Percentiles rank a stretch among this genome's conserved stretches.
Conservation (phyloP, 208 protist species). For the Balamuthia mandrillaris region DNA sequence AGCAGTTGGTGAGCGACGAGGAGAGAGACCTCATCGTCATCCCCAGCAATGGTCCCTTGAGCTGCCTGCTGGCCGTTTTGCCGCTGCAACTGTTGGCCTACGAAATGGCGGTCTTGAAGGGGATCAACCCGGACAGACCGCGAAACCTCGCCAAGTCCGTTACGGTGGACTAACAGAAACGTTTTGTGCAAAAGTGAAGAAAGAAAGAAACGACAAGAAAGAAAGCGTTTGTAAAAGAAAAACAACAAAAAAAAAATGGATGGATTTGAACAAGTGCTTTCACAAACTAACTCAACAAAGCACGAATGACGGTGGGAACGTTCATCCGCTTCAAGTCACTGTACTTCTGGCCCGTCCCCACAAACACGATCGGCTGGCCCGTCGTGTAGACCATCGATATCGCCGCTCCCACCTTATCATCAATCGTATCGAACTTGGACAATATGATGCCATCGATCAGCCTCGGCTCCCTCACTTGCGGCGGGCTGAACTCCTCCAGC, state of each 20-base stretch:
- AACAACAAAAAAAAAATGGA: not conserved
- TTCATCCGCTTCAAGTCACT: constrained; percentile 33
- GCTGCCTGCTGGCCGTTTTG: not conserved
- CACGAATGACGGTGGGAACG: constrained; percentile 20
- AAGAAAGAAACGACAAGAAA: not conserved
- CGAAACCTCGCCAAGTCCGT: constrained; percentile 94
- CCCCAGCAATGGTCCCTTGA: constrained; percentile 63
- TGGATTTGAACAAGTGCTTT: not conserved
- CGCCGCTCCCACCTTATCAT: constrained; percentile 99
- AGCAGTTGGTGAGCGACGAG: constrained; percentile 78
- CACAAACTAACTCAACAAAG: not conserved
- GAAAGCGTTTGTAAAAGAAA: not conserved
- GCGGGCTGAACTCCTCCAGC: constrained; percentile 83
- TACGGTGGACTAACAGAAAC: constrained; percentile 65
- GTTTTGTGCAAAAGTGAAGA: not conserved
- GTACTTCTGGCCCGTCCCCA: constrained; percentile 89
- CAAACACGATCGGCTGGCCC: constrained; percentile 98
- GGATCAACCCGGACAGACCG: constrained; percentile 79
- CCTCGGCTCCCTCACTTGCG: constrained; percentile 68
- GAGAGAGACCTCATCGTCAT: constrained; percentile 84
- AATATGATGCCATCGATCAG: constrained; percentile 99
- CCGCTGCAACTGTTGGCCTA: constrained; percentile 92
- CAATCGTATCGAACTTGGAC: constrained; percentile 99
- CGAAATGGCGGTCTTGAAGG: constrained; percentile 83
- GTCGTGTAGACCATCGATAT: constrained; percentile 98